Evolutionary conservation across 2,329 filamentous ascomycete genomes (phyloP), one percentile per base, ranked within the genome.

Genomic region (Fusarium lyarnte): DNA sequence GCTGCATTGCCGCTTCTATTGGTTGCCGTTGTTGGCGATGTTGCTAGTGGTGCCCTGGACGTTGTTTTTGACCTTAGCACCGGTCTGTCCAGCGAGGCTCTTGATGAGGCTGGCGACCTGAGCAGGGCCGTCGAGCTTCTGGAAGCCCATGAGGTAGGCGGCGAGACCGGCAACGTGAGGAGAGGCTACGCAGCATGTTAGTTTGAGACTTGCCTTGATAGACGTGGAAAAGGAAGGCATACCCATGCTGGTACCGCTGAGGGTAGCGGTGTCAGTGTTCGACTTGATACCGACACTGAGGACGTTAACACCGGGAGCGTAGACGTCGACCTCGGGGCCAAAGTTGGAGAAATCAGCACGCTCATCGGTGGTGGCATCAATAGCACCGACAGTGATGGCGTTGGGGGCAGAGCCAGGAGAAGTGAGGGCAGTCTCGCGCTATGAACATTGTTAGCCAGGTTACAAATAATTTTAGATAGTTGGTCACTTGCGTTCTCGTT

Each of bases 111-210:
- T 81, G 43, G 78, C 81, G 29, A 87, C 82, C 31, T 77, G 64
- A 23, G 60, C 49, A n/a, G 79, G 72, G 53, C 81, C 80, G 12
- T 79, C 83, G 68, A 90, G 79, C 58, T 80, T 76, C 81, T 89
- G 87, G 60, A 90, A 84, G 58, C 82, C 76, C 83, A 93, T 90
- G 36, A 93, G 82, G 81, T 93, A 93, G 33, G 90, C 90, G 19
- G 89, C 90, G 7, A 93, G 84, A 52, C 92, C 92, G 52, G 89
- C 87, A 59, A 93, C 86, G 78, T 93, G 91, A 3, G 91, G 91
- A 17, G 87, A 87, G 31, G 91, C 90, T 82, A 43, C 31, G 19
- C 47, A 19, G 21, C 35, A 10, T 19, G 53, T 77, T 57, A 78
- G 77, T 47, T 58, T 69, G 14, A 27, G 52, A 39, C 39, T 27